Percentiles rank a stretch among this genome's conserved stretches.
Evolutionary conservation across 2,329 filamentous ascomycete species (phyloP).

Genomic region (Hawksworthiomyces lignivorus): DNA sequence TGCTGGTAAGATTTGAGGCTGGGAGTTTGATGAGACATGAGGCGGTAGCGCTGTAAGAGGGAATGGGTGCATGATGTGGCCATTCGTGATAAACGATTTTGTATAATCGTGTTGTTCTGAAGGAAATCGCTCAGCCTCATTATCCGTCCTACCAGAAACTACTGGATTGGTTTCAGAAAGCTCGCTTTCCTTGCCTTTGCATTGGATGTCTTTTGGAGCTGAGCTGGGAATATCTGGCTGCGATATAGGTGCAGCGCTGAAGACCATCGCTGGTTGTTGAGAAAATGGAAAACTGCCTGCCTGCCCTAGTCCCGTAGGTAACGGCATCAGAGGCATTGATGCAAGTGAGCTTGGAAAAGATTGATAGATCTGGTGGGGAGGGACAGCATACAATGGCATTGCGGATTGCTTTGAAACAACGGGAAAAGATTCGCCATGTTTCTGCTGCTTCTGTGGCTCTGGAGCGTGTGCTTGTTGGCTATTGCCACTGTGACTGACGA

Average conservation of each 20-base stretch:
- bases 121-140: constrained; percentile 28
- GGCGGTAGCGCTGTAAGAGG: constrained; percentile 13
- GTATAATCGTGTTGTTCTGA: constrained; percentile 39
- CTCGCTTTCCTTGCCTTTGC: constrained; percentile 17
- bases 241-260: background rate
- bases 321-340: constrained; percentile 30
- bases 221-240: constrained; percentile 16
- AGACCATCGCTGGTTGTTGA: background rate
- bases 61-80: constrained; percentile 27
- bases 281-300: constrained; percentile 16
- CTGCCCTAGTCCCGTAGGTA: constrained; percentile 28
- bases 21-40: constrained; percentile 2
- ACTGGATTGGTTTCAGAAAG: constrained; percentile 7
- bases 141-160: constrained; percentile 21
- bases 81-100: constrained; percentile 35
- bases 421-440: background rate
- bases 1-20: constrained; percentile 10
- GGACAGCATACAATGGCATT: constrained; percentile 20
- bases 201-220: constrained; percentile 11
- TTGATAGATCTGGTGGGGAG: constrained; percentile 14
- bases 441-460: too few species aligned
- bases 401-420: constrained; percentile 7
- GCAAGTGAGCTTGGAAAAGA: constrained; percentile 17
- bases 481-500: constrained; percentile 17
- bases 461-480: constrained; percentile 13